phyloP scores from a whole-genome alignment of 768 basidiomycete genomes.

The Pleurotus salmoneostramineus region DNA sequence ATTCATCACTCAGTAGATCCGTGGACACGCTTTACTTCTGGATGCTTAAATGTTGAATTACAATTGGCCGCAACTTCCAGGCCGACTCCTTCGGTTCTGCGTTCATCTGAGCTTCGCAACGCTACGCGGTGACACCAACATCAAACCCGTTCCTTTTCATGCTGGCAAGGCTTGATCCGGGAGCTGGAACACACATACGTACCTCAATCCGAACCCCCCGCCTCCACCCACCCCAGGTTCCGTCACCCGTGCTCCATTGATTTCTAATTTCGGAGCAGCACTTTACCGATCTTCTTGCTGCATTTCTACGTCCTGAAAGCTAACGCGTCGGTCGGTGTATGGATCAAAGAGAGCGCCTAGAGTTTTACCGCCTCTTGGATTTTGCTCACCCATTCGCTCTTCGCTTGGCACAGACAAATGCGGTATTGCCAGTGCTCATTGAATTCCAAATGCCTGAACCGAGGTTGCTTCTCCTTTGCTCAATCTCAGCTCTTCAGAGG shows the following conservation, averaged over 20 bases:
- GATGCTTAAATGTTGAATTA: too few relatives aligned
- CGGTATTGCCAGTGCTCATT: background rate
- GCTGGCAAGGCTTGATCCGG: background rate
- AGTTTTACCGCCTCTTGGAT: too few relatives aligned
- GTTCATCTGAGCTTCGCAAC: background rate
- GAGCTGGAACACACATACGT: background rate
- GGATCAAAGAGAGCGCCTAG: too few relatives aligned
- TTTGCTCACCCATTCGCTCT: too few relatives aligned
- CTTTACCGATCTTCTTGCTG: background rate
- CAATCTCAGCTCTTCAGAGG: background rate
- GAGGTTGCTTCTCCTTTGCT: background rate
- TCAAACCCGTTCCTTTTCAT: background rate
- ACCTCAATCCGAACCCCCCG: background rate
- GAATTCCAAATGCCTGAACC: background rate
- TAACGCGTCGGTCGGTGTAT: too few relatives aligned
- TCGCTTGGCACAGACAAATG: background rate
- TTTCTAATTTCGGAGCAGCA: background rate
- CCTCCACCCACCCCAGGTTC: background rate
- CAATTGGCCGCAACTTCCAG: background rate
- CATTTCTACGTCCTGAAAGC: too few relatives aligned
- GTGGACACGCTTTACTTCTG: too few relatives aligned
- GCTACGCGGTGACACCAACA: background rate
- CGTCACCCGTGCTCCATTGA: too few relatives aligned
- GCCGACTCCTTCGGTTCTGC: background rate
- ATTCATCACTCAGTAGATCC: too few relatives aligned